These are phyloP conservation scores for Rhodocollybia butyracea DNA, from an alignment of 768 basidiomycete genomes.

Conservation along the genomic window DNA sequence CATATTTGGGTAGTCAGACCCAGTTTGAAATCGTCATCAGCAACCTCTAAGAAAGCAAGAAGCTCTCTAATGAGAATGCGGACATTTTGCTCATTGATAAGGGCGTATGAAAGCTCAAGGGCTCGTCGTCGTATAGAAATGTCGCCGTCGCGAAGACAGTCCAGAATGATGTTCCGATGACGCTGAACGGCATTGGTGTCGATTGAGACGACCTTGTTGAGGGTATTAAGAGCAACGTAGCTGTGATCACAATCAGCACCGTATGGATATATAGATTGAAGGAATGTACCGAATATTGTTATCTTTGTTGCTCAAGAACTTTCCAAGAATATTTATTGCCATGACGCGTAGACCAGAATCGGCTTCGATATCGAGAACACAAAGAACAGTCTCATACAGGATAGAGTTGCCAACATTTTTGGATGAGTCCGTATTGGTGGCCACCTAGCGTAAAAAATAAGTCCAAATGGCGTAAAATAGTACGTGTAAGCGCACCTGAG, in stretches of 20 bases:
- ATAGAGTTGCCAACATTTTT: constrained; percentile 99
- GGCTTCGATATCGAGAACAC: constrained; percentile 95
- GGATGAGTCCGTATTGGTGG: constrained; percentile 96
- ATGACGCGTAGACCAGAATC: constrained; percentile 94
- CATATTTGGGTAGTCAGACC: constrained; percentile 98
- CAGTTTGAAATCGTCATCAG: constrained; percentile 98
- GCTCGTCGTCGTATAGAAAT: constrained; percentile 97
- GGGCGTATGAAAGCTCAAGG: constrained; percentile 93
- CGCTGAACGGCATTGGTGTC: constrained; percentile 98
- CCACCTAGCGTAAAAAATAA: constrained; percentile 55
- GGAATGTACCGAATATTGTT: constrained; percentile 90
- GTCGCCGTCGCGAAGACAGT: constrained; percentile 97
- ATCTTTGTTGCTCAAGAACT: constrained; percentile 95
- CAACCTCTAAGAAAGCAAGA: constrained; percentile 94
- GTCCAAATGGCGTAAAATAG: neutral
- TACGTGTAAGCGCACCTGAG: constrained; percentile 56
- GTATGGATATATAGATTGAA: too few relatives aligned
- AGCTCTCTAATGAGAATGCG: constrained; percentile 89
- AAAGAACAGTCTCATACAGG: constrained; percentile 94
- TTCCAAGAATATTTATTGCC: constrained; percentile 99
- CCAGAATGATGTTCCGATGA: constrained; percentile 97
- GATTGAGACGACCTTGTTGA: constrained; percentile 97
- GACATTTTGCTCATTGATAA: constrained; percentile 94
- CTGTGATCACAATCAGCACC: constrained; percentile 35
- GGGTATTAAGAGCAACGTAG: constrained; percentile 95